Conservation (phyloP, 176 grass and related monocot genomes). For the Areca catechu region DNA sequence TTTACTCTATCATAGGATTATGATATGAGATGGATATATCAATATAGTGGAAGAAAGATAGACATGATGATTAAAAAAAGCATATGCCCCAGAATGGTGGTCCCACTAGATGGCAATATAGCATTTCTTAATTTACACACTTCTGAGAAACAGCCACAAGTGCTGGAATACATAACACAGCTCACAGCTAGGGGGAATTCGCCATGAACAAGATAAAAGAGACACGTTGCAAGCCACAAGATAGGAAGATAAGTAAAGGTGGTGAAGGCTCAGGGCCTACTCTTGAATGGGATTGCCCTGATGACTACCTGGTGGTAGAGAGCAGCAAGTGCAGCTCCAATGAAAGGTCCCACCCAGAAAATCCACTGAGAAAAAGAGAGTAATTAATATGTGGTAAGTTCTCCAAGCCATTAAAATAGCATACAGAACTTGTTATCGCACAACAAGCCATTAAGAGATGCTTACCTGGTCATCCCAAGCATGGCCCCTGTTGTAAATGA, state of each 20-base stretch:
- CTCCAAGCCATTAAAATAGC: neutral
- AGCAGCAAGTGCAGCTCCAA: conserved; percentile 46
- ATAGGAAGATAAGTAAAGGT: neutral
- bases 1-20: too few relatives aligned
- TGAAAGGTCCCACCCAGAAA: conserved; percentile 54
- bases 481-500: conserved; percentile 39
- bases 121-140: conserved; percentile 26
- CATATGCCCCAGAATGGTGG: neutral
- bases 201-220: conserved; percentile 12
- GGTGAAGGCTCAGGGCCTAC: conserved; percentile 10
- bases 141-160: neutral
- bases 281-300: conserved; percentile 57
- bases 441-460: neutral
- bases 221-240: neutral
- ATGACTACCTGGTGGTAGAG: conserved; percentile 45
- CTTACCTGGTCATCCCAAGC: conserved; percentile 38
- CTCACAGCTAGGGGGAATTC: conserved; percentile 2
- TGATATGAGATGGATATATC: too few relatives aligned
- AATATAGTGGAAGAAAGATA: too few relatives aligned
- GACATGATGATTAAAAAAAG: neutral
- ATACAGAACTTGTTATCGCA: neutral
- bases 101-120: neutral
- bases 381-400: neutral
- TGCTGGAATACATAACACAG: conserved; percentile 13
- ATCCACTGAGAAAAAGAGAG: conserved; percentile 38